Conservation (phyloP, 2,329 filamentous ascomycete species). For the Zasmidium cellare region DNA sequence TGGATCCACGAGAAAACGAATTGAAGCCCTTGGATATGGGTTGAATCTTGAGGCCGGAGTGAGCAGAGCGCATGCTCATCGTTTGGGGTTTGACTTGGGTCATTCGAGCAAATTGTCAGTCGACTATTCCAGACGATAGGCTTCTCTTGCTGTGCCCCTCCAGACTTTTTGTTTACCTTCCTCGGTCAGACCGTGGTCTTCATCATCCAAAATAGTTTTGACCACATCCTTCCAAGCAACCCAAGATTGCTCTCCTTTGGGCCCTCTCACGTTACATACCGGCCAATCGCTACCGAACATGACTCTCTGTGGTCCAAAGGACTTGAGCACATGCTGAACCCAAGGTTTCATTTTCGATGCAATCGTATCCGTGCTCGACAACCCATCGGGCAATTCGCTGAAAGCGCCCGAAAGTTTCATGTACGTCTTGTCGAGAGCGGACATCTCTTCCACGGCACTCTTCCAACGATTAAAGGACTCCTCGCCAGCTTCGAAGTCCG, state of each 20-base stretch:
- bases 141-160: conserved; percentile 69
- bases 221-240: conserved; percentile 72
- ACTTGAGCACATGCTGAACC: conserved; percentile 69
- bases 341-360: conserved; percentile 67
- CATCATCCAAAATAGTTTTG: conserved; percentile 57
- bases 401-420: conserved; percentile 92
- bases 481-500: conserved; percentile 53
- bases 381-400: conserved; percentile 67
- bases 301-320: conserved; percentile 70
- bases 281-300: conserved; percentile 97
- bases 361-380: conserved; percentile 51
- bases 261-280: conserved; percentile 72
- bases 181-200: conserved; percentile 50
- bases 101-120: too few species aligned
- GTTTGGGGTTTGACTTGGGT: too few species aligned
- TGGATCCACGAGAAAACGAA: too few species aligned
- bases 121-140: conserved; percentile 54
- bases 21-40: too few species aligned
- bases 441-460: conserved; percentile 65
- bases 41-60: too few species aligned
- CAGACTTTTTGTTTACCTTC: conserved; percentile 69
- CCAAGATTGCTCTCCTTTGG: conserved; percentile 64
- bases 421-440: conserved; percentile 66
- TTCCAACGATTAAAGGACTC: conserved; percentile 69
- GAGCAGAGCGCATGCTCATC: too few species aligned